These are phyloP conservation scores for Penicillium atrosanguineum DNA, from an alignment of 495 filamentous ascomycete species.

Conservation along the genomic window DNA sequence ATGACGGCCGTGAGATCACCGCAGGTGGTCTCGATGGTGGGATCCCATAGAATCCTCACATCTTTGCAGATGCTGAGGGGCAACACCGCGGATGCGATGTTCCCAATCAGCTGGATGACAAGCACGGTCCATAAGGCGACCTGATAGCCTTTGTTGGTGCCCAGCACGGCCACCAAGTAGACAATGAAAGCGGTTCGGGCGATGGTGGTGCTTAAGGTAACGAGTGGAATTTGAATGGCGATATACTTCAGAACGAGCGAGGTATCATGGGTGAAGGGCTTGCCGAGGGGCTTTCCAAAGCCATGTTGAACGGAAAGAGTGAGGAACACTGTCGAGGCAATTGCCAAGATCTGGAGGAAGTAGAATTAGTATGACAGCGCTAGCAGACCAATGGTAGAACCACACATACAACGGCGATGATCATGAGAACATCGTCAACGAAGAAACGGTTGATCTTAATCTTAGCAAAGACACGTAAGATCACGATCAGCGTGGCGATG, in stretches of 20 bases:
- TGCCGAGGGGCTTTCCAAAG: conserved; percentile 26
- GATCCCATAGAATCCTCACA: conserved; percentile 26
- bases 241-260: conserved; percentile 29
- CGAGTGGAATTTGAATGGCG: conserved; percentile 30
- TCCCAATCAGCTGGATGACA: conserved; percentile 27
- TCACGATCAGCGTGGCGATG: conserved; percentile 34
- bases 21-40: conserved; percentile 24
- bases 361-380: background rate
- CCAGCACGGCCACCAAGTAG: conserved; percentile 33
- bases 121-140: conserved; percentile 27
- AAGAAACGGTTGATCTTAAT: conserved; percentile 34
- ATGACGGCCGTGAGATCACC: conserved; percentile 23
- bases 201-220: conserved; percentile 34
- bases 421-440: conserved; percentile 38
- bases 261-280: conserved; percentile 7
- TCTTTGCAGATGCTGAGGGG: conserved; percentile 32
- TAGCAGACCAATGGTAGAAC: background rate
- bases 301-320: conserved; percentile 28
- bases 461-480: conserved; percentile 33
- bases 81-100: conserved; percentile 30
- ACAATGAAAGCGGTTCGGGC: conserved; percentile 33
- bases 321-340: conserved; percentile 27
- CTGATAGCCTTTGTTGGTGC: conserved; percentile 25
- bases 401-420: conserved; percentile 28
- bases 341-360: conserved; percentile 26